Evolutionary conservation across 352 stramenopile species (phyloP).

Genomic region (Chrysophaeum taylorii): DNA sequence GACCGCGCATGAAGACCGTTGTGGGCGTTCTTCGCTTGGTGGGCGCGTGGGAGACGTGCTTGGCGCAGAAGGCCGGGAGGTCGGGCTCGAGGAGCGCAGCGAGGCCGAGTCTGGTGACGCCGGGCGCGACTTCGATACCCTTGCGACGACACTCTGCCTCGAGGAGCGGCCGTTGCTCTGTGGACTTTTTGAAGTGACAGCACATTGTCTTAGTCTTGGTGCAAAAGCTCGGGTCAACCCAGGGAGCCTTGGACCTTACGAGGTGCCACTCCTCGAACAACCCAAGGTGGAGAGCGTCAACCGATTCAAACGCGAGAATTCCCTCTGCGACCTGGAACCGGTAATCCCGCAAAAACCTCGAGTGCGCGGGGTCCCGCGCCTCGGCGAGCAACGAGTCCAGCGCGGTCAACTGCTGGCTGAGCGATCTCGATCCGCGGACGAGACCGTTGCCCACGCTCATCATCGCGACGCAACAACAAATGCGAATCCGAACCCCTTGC

Average conservation of each 20-base stretch:
- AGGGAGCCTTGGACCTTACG: not conserved
- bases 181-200: not conserved
- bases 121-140: not conserved
- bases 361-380: no score
- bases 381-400: no score
- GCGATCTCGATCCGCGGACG: no score
- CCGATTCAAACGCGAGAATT: not conserved
- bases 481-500: no score
- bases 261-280: slow-evolving; percentile 3
- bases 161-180: not conserved
- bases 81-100: not conserved
- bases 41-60: not conserved
- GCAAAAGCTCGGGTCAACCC: not conserved
- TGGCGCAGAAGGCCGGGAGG: not conserved
- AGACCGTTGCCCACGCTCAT: no score
- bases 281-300: not conserved
- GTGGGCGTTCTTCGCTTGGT: no score
- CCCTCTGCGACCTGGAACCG: not conserved
- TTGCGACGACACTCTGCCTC: not conserved
- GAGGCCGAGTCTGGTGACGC: not conserved
- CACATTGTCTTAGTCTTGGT: not conserved
- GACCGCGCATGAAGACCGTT: no score
- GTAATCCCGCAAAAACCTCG: no score
- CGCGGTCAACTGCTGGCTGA: no score
- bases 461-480: no score